Conservation (phyloP, 306 rosid species). For the Corylus heterophylla region DNA sequence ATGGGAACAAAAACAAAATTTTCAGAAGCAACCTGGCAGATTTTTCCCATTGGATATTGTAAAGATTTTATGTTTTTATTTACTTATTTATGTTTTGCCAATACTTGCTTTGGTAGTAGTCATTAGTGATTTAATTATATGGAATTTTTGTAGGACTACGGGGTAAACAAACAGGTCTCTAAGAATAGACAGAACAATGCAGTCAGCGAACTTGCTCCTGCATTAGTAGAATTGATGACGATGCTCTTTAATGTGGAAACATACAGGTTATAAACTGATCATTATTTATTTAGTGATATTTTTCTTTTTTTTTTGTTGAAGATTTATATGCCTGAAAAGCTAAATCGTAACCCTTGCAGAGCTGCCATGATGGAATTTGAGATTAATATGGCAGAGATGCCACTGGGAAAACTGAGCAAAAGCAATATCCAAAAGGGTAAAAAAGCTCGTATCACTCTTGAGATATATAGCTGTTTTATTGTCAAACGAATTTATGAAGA, state of each 20-base stretch:
- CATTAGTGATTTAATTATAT: conserved; percentile 22
- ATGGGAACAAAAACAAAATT: conserved; percentile 77
- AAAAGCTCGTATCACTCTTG: neutral
- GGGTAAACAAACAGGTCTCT: conserved; percentile 68
- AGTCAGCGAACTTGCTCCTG: conserved; percentile 66
- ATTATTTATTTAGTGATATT: conserved; percentile 17
- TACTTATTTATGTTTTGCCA: conserved; percentile 15
- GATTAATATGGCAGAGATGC: conserved; percentile 98
- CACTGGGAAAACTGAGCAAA: conserved; percentile 95
- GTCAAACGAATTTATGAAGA: neutral
- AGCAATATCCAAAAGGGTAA: conserved; percentile 85
- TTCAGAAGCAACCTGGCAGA: conserved; percentile 93
- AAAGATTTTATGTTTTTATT: conserved; percentile 25
- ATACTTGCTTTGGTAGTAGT: conserved; percentile 20
- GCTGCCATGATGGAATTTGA: conserved; percentile 99
- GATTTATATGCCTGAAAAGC: conserved; percentile 24
- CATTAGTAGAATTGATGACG: conserved; percentile 80
- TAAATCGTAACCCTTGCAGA: conserved; percentile 59
- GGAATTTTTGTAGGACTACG: conserved; percentile 72
- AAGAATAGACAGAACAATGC: conserved; percentile 45
- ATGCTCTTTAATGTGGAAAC: conserved; percentile 94
- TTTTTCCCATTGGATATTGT: conserved; percentile 96
- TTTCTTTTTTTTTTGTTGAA: neutral
- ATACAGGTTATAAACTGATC: conserved; percentile 63
- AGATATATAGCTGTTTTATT: neutral